phyloP scores from a whole-genome alignment of 345 rosid genomes.

The Eucalyptus lansdowneana region DNA sequence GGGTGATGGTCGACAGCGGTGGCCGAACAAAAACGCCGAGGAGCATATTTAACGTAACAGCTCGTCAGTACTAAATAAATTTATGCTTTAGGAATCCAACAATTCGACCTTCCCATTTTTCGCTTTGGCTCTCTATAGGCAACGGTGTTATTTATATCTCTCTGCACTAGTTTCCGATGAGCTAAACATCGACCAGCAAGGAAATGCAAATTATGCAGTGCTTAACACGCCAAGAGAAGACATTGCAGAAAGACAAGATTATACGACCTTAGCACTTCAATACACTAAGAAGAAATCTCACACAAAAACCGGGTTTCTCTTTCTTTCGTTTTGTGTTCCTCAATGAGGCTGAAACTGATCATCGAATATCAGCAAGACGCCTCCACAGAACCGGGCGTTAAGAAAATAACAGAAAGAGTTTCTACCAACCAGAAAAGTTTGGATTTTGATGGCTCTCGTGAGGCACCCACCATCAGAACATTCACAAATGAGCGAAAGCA shows the following conservation, averaged over 20 bases:
- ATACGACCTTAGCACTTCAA: neutral
- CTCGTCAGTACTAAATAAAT: neutral
- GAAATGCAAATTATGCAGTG: neutral
- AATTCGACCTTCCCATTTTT: neutral
- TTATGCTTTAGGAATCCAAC: neutral
- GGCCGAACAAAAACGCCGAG: neutral
- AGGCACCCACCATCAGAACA: neutral
- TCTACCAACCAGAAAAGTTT: neutral
- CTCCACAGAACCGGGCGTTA: neutral
- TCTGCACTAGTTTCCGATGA: neutral
- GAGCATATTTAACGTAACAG: neutral
- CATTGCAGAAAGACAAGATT: neutral
- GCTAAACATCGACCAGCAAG: neutral
- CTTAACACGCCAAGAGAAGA: neutral
- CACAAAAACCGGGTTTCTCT: neutral
- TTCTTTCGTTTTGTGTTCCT: neutral
- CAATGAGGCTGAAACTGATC: neutral
- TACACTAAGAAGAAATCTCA: neutral
- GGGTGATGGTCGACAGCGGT: neutral
- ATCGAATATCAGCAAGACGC: neutral
- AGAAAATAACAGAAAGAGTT: neutral
- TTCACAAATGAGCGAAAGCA: neutral
- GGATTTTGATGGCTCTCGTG: neutral
- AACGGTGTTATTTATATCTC: neutral
- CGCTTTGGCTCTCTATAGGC: too few species aligned